Percentiles rank a stretch among this genome's conserved stretches.
These are phyloP conservation scores for Trypethelium eluteriae DNA, from an alignment of 495 filamentous ascomycete species.

Conservation along the genomic window DNA sequence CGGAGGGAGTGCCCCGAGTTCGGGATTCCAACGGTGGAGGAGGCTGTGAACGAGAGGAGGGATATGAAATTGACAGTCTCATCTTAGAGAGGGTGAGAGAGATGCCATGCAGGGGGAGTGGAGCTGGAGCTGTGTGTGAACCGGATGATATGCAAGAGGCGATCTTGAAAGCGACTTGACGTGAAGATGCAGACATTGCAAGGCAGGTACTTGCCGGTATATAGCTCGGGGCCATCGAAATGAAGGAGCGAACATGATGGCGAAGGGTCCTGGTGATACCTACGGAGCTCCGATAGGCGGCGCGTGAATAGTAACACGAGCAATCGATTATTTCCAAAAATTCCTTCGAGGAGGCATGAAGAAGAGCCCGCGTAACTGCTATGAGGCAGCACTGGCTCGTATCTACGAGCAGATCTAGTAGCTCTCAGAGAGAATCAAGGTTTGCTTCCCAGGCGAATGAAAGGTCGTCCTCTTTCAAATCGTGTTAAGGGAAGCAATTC, in stretches of 20 bases:
- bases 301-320: too few species aligned
- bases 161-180: not conserved
- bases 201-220: not conserved
- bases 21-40: slow-evolving; percentile 6
- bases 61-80: not conserved
- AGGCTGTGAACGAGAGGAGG: slow-evolving; percentile 8
- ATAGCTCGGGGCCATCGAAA: not conserved
- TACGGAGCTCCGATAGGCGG: not conserved
- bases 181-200: not conserved
- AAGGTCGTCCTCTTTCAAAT: too few species aligned
- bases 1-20: not conserved
- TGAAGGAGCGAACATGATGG: not conserved
- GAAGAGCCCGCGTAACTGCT: too few species aligned
- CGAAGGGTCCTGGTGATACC: not conserved
- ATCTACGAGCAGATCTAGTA: too few species aligned
- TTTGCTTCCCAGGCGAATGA: too few species aligned
- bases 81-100: not conserved
- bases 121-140: not conserved
- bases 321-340: too few species aligned
- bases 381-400: too few species aligned
- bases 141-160: not conserved
- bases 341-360: too few species aligned
- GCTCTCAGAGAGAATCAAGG: too few species aligned
- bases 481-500: too few species aligned
- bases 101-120: not conserved